phyloP scores from a whole-genome alignment of 805 yeast genomes.

The Saccharomycopsis olivae region DNA sequence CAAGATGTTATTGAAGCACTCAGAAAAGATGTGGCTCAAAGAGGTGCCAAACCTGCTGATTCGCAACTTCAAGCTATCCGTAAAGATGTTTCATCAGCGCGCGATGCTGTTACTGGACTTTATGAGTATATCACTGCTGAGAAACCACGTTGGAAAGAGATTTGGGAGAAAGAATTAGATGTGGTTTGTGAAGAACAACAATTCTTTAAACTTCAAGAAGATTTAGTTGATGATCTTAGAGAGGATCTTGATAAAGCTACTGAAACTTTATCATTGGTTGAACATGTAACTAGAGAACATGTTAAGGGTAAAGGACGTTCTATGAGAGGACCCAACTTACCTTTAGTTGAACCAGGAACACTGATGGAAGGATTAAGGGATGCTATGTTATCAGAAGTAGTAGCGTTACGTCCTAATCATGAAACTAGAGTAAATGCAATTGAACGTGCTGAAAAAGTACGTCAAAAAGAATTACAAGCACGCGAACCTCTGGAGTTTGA shows the following conservation, averaged over 20 bases:
- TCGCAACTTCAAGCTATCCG: slow-evolving; percentile 59
- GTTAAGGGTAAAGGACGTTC: slow-evolving; percentile 30
- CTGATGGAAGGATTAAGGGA: slow-evolving; percentile 52
- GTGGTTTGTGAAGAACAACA: slow-evolving; percentile 92
- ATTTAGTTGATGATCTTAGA: slow-evolving; percentile 61
- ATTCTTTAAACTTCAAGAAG: slow-evolving; percentile 82
- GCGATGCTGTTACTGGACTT: slow-evolving; percentile 40
- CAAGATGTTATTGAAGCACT: slow-evolving; percentile 87
- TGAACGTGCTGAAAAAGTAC: slow-evolving; percentile 69
- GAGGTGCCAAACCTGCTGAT: slow-evolving; percentile 75
- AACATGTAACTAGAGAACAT: slow-evolving; percentile 72
- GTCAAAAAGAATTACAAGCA: slow-evolving; percentile 59
- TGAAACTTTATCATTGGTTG: slow-evolving; percentile 75
- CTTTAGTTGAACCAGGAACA: slow-evolving; percentile 53
- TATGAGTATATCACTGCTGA: slow-evolving; percentile 55
- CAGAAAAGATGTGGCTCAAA: slow-evolving; percentile 80
- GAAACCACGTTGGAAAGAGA: slow-evolving; percentile 76
- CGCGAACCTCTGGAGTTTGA: slow-evolving; percentile 55
- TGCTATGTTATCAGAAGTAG: slow-evolving; percentile 73
- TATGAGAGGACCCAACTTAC: slow-evolving; percentile 24
- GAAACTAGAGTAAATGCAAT: slow-evolving; percentile 81
- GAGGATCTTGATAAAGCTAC: slow-evolving; percentile 74
- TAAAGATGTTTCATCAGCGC: slow-evolving; percentile 55
- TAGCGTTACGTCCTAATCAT: slow-evolving; percentile 72
- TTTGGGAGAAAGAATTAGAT: slow-evolving; percentile 88